phyloP scores from a whole-genome alignment of 805 yeast species.

The Candida peoriensis region DNA sequence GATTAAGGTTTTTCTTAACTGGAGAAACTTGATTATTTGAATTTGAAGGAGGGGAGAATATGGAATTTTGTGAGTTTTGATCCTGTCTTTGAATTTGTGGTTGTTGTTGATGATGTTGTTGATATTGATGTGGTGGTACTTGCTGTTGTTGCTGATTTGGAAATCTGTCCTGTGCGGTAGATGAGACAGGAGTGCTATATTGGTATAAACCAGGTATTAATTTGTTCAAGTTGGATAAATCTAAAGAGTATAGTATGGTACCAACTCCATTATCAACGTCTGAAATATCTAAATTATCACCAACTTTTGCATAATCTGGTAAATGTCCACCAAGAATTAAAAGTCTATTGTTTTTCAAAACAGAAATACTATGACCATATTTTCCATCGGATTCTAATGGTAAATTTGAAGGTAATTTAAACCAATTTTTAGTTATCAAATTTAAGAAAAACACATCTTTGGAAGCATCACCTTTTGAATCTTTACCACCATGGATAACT shows the following conservation, averaged over 20 bases:
- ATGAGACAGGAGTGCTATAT: constrained; percentile 30
- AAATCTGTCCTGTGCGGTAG: constrained; percentile 15
- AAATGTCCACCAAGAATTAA: constrained; percentile 91
- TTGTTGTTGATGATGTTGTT: neutral
- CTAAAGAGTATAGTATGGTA: constrained; percentile 60
- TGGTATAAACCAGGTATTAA: constrained; percentile 33
- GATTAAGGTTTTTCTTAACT: constrained; percentile 10
- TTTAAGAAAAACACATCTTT: constrained; percentile 71
- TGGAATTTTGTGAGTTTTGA: constrained; percentile 10
- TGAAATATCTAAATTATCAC: constrained; percentile 48
- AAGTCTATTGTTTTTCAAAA: constrained; percentile 60
- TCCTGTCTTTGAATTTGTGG: neutral
- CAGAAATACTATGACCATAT: constrained; percentile 85
- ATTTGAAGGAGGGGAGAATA: constrained; percentile 26
- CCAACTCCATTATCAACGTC: constrained; percentile 50
- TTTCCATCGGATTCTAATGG: constrained; percentile 68
- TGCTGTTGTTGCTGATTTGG: constrained; percentile 17
- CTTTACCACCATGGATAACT: constrained; percentile 88
- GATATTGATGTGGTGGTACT: too few relatives aligned
- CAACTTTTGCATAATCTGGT: constrained; percentile 53
- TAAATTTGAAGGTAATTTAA: constrained; percentile 45
- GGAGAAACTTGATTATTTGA: constrained; percentile 10
- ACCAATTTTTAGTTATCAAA: constrained; percentile 68
- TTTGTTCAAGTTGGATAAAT: constrained; percentile 34
- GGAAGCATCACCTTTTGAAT: constrained; percentile 62